Conservation (phyloP, 495 filamentous ascomycete species). For the Penicillium cosmopolitanum region DNA sequence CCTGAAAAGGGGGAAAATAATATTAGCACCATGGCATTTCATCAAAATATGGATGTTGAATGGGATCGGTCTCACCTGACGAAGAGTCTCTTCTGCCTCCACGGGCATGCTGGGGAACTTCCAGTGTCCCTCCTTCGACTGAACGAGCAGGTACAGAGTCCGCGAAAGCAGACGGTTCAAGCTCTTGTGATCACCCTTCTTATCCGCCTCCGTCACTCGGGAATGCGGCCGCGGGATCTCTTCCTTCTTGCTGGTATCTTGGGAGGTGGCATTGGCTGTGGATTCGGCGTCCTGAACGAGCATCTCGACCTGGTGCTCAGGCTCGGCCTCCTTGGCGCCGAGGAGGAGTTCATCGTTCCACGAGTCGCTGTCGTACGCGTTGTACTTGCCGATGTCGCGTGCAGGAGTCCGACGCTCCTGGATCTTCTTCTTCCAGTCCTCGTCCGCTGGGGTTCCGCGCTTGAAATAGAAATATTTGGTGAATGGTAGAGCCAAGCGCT, state of each 20-base stretch:
- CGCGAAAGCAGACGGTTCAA: constrained; percentile 74
- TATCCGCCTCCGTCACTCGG: constrained; percentile 79
- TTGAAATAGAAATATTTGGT: constrained; percentile 95
- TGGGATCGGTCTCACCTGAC: constrained; percentile 64
- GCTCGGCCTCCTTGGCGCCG: constrained; percentile 62
- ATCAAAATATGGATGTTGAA: constrained; percentile 2
- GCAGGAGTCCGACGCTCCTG: constrained; percentile 73
- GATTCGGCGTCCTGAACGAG: constrained; percentile 78
- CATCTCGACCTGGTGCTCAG: constrained; percentile 63
- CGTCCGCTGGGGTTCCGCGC: constrained; percentile 78
- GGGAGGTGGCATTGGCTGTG: constrained; percentile 64
- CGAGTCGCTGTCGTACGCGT: constrained; percentile 71
- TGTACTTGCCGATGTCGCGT: constrained; percentile 85
- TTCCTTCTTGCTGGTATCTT: constrained; percentile 65
- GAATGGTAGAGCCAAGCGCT: constrained; percentile 88
- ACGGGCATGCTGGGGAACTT: constrained; percentile 74
- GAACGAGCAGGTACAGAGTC: constrained; percentile 85
- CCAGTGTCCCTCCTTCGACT: constrained; percentile 71
- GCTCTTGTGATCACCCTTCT: constrained; percentile 70
- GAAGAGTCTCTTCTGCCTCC: constrained; percentile 70
- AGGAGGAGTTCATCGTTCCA: constrained; percentile 95
- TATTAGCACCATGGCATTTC: constrained; percentile 2
- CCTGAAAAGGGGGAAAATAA: constrained; percentile 51
- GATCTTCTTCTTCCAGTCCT: constrained; percentile 89
- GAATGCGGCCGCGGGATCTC: constrained; percentile 71